Conservation (phyloP, 1,284 basidiomycete genomes). For the Melampsora americana region DNA sequence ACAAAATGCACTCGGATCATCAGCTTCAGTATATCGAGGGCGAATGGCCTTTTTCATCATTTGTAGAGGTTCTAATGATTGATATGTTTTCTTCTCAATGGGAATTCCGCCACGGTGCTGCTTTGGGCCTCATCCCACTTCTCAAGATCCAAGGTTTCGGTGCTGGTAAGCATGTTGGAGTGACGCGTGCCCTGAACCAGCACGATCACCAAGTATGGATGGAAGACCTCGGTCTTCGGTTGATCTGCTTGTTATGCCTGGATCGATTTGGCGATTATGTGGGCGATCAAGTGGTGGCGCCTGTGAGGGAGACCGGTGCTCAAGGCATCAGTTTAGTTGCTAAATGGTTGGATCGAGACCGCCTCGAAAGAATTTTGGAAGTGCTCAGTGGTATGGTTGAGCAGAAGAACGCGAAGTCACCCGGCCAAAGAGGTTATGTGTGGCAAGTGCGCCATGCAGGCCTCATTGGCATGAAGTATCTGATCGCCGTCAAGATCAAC, state of each 20-base stretch:
- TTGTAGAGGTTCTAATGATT: slow-evolving; percentile 75
- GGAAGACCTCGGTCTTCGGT: slow-evolving; percentile 78
- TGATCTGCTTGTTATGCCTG: slow-evolving; percentile 86
- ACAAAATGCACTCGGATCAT: slow-evolving; percentile 16
- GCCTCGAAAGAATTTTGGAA: slow-evolving; percentile 66
- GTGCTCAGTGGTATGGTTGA: slow-evolving; percentile 79
- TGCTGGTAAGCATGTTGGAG: slow-evolving; percentile 66
- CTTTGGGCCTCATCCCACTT: slow-evolving; percentile 83
- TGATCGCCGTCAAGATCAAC: slow-evolving; percentile 86
- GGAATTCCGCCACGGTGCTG: slow-evolving; percentile 92
- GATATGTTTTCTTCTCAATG: slow-evolving; percentile 80
- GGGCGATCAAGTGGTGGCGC: slow-evolving; percentile 92
- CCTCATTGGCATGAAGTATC: slow-evolving; percentile 91
- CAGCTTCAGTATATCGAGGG: slow-evolving; percentile 60
- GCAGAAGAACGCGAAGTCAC: slow-evolving; percentile 82
- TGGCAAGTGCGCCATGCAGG: slow-evolving; percentile 99
- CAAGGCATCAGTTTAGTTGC: slow-evolving; percentile 89
- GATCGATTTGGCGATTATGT: slow-evolving; percentile 98
- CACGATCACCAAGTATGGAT: slow-evolving; percentile 77
- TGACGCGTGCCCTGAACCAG: slow-evolving; percentile 63
- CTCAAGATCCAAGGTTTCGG: slow-evolving; percentile 78
- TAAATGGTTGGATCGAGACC: slow-evolving; percentile 68
- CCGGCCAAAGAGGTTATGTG: slow-evolving; percentile 62
- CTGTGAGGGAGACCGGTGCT: slow-evolving; percentile 91
- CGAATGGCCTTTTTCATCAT: slow-evolving; percentile 82